Conservation (phyloP, 2,329 filamentous ascomycete genomes). For the Ambrosiella xylebori region DNA sequence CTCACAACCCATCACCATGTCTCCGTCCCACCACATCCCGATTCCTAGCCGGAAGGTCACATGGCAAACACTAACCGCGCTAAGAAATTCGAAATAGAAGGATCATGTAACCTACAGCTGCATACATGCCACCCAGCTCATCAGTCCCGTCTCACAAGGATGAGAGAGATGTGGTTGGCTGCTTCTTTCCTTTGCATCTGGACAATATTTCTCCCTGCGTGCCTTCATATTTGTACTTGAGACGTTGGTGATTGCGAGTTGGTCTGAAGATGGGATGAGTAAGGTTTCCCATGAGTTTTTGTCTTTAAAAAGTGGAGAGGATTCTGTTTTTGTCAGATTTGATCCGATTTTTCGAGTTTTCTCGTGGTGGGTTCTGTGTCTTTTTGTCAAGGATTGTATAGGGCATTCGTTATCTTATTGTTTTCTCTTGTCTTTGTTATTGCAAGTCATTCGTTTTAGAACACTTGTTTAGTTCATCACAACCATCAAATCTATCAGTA, state of each 20-base stretch:
- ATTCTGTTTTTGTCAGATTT: background rate
- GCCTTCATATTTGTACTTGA: background rate
- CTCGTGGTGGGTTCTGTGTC: background rate
- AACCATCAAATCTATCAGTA: background rate
- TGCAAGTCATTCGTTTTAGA: background rate
- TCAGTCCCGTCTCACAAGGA: background rate
- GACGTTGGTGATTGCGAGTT: too few relatives aligned
- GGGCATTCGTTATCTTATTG: background rate
- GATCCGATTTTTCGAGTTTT: background rate
- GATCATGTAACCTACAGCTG: background rate
- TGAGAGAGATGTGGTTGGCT: background rate
- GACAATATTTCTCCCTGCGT: background rate
- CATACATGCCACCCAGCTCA: background rate
- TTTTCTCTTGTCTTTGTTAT: background rate
- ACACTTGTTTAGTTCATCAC: background rate
- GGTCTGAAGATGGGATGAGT: too few relatives aligned
- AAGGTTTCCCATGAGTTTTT: background rate
- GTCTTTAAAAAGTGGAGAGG: background rate
- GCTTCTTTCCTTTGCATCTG: background rate
- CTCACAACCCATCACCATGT: too few relatives aligned
- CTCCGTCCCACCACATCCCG: too few relatives aligned
- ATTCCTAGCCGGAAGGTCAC: too few relatives aligned
- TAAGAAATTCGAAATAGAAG: background rate
- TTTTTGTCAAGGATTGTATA: background rate
- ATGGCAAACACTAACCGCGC: too few relatives aligned